A percentile compares a stretch with the other conserved stretches of the same genome.
Conservation (phyloP, 306 rosid species). For the Citrullus mucosospermus region DNA sequence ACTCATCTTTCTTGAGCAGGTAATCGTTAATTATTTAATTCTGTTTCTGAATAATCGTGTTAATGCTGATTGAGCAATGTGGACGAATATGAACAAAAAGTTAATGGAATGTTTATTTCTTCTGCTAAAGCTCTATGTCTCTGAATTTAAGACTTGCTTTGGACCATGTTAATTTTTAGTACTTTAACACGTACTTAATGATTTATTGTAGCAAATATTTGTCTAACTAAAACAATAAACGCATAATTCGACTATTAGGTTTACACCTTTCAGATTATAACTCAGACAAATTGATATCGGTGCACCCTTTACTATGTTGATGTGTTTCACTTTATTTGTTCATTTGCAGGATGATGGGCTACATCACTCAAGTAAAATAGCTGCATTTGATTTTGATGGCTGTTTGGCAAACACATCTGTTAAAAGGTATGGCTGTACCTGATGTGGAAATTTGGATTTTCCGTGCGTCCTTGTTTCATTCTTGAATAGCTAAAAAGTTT, state of each 20-base stretch:
- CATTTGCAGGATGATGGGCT: conserved; percentile 80
- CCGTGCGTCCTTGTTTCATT: neutral
- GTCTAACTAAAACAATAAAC: neutral
- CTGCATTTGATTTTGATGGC: conserved; percentile 98
- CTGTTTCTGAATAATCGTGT: neutral
- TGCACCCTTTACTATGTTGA: neutral
- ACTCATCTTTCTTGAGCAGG: conserved; percentile 73
- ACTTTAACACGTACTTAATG: neutral
- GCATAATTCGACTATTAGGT: neutral
- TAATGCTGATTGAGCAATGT: neutral
- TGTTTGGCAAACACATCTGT: conserved; percentile 74
- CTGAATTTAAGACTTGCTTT: neutral
- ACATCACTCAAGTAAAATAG: conserved; percentile 70
- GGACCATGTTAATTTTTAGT: neutral
- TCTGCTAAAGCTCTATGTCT: neutral
- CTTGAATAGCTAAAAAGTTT: neutral
- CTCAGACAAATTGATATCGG: neutral
- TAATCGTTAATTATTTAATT: conserved; percentile 8
- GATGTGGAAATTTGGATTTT: neutral
- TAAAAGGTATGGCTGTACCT: conserved; percentile 25
- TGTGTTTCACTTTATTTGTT: neutral
- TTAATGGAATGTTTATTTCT: neutral
- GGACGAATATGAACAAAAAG: neutral
- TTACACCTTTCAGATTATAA: neutral
- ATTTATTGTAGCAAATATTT: neutral